A percentile compares a stretch with the other conserved stretches of the same genome.
Evolutionary conservation across 106 monocot genomes (phyloP).

Genomic region (Amphibolis antarctica): DNA sequence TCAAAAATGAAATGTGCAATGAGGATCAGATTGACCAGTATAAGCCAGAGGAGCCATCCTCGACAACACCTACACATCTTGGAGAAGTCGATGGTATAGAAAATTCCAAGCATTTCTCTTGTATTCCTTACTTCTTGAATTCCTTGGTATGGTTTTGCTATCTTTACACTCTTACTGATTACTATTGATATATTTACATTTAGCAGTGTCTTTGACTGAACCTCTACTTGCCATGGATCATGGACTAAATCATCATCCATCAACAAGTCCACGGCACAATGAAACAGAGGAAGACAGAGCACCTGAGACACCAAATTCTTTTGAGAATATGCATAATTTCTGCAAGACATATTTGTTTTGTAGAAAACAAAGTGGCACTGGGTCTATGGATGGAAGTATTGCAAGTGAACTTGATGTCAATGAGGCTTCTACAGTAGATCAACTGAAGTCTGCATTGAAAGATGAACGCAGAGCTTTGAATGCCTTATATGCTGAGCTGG

Average conservation of each 20-base stretch:
- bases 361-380: conserved; percentile 36
- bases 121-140: not conserved
- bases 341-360: conserved; percentile 37
- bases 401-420: conserved; percentile 44
- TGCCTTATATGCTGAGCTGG: conserved; percentile 68
- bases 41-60: conserved; percentile 11
- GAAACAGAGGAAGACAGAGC: conserved; percentile 45
- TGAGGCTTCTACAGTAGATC: conserved; percentile 40
- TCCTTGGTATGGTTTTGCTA: not conserved
- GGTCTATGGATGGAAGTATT: conserved; percentile 57
- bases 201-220: conserved; percentile 21
- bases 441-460: conserved; percentile 57
- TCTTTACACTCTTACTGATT: not conserved
- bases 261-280: conserved; percentile 19
- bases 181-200: conserved; percentile 5
- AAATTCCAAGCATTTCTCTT: not conserved
- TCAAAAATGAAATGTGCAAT: conserved; percentile 56
- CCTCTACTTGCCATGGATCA: not conserved
- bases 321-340: conserved; percentile 30
- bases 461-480: conserved; percentile 40
- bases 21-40: conserved; percentile 33
- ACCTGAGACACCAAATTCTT: conserved; percentile 41
- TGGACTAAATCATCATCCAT: conserved; percentile 7
- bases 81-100: conserved; percentile 21
- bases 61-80: not conserved